Evolutionary conservation across 1,139 yeast genomes (phyloP).

Genomic region (Yamadazyma dendronema): DNA sequence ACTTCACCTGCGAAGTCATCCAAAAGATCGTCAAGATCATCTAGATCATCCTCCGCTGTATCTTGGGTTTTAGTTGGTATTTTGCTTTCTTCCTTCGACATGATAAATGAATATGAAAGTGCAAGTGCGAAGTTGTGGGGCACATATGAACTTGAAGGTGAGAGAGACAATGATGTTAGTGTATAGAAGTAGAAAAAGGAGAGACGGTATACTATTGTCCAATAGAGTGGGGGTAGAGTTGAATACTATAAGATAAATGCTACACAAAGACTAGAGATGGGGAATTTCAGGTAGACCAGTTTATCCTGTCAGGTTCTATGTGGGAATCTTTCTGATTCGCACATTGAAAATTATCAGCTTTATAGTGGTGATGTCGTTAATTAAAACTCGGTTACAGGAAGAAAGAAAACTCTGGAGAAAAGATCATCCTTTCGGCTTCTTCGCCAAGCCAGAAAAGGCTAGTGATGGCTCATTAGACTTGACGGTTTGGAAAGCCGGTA

Average conservation of each 20-base stretch:
- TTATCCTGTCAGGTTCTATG: no score
- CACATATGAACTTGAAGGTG: constrained; percentile 3
- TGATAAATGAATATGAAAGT: constrained; percentile 1
- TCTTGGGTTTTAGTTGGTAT: background rate
- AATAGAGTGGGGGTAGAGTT: no score
- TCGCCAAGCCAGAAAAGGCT: constrained; percentile 79
- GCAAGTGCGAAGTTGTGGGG: constrained; percentile 2
- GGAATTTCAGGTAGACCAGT: no score
- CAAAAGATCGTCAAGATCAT: constrained; percentile 71
- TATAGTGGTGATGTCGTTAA: constrained; percentile 50
- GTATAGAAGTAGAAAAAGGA: no score
- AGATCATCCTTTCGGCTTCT: constrained; percentile 97
- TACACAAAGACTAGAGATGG: no score
- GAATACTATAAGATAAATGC: background rate
- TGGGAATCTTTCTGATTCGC: no score
- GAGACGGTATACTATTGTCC: no score
- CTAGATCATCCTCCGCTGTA: constrained; percentile 54
- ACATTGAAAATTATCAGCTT: background rate
- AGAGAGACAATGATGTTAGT: constrained; percentile 2
- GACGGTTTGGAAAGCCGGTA: constrained; percentile 89
- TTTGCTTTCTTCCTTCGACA: constrained; percentile 6
- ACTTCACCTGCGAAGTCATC: constrained; percentile 80
- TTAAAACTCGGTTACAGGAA: constrained; percentile 79
- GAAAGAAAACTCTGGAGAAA: constrained; percentile 97
- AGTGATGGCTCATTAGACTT: constrained; percentile 82